These are phyloP conservation scores for Malus hybrid DNA, from an alignment of 331 rosid genomes.

Conservation along the genomic window DNA sequence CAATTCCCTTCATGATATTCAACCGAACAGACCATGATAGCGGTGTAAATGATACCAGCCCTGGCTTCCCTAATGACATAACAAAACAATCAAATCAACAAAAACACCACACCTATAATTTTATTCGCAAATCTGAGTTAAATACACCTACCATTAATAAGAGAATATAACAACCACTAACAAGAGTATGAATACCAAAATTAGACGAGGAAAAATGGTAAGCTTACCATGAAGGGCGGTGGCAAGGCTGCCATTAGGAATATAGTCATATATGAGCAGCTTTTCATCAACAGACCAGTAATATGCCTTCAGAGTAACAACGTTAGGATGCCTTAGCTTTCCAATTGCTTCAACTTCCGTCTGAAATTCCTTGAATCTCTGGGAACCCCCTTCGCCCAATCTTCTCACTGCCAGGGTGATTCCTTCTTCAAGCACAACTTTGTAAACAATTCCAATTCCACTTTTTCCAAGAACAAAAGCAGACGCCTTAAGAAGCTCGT, in stretches of 20 bases:
- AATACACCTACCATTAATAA: background rate
- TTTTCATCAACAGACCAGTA: slow-evolving; percentile 99
- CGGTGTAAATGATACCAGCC: slow-evolving; percentile 47
- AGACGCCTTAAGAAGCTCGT: slow-evolving; percentile 97
- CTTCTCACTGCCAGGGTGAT: slow-evolving; percentile 82
- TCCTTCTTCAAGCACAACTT: slow-evolving; percentile 96
- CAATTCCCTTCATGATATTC: slow-evolving; percentile 71
- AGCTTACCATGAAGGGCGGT: slow-evolving; percentile 77
- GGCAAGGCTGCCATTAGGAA: slow-evolving; percentile 84
- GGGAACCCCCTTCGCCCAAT: slow-evolving; percentile 98
- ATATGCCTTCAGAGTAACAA: slow-evolving; percentile 78
- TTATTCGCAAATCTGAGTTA: background rate
- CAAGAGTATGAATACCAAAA: background rate
- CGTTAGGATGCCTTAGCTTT: slow-evolving; percentile 80
- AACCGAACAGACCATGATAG: slow-evolving; percentile 61
- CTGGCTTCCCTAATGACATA: slow-evolving; percentile 60
- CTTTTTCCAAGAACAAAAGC: slow-evolving; percentile 96
- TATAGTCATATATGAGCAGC: slow-evolving; percentile 85
- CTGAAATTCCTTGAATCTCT: slow-evolving; percentile 92
- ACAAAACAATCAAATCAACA: slow-evolving; percentile 26
- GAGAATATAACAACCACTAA: background rate
- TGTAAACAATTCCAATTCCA: slow-evolving; percentile 92
- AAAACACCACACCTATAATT: slow-evolving; percentile 1
- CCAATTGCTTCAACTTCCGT: slow-evolving; percentile 99
- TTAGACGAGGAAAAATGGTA: background rate